Evolutionary conservation across 2,329 filamentous ascomycete genomes (phyloP).

Genomic region (Paramyrothecium sp.): DNA sequence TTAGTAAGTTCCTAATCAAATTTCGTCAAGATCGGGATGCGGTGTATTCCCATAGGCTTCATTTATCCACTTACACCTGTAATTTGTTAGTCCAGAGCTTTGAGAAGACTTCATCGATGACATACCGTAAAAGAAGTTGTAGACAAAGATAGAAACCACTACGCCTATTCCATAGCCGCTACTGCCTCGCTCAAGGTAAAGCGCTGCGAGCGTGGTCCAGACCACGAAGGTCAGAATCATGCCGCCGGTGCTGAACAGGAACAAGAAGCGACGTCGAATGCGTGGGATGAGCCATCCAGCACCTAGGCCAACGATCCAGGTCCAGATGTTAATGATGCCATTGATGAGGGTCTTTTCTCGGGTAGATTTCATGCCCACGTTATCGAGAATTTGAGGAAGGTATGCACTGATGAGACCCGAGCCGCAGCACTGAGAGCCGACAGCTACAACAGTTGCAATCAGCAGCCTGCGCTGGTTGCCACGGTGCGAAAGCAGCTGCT

Average conservation of each 20-base stretch:
- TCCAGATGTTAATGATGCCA: constrained; percentile 7
- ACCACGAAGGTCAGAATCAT: constrained; percentile 11
- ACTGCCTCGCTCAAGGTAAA: neutral
- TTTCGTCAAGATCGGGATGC: too few species aligned
- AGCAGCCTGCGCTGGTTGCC: constrained; percentile 8
- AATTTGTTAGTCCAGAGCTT: neutral
- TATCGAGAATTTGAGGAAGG: constrained; percentile 3
- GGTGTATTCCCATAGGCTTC: too few species aligned
- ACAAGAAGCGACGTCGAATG: constrained; percentile 4
- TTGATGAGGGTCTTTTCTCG: constrained; percentile 7
- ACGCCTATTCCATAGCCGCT: constrained; percentile 3
- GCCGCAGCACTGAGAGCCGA: constrained; percentile 9
- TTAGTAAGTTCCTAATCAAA: too few species aligned
- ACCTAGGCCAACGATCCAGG: constrained; percentile 4
- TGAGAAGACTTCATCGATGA: neutral
- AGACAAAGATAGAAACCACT: constrained; percentile 3
- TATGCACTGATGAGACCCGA: constrained; percentile 5
- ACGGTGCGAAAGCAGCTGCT: constrained; percentile 1
- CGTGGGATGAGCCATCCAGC: constrained; percentile 4
- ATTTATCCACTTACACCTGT: neutral
- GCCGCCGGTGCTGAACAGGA: constrained; percentile 10
- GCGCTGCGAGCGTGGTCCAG: constrained; percentile 4
- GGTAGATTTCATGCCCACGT: constrained; percentile 2
- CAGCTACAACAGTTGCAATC: constrained; percentile 2
- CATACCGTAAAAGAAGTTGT: constrained; percentile 8